phyloP scores from a whole-genome alignment of 1,284 basidiomycete species.

The Pascua sp. region DNA sequence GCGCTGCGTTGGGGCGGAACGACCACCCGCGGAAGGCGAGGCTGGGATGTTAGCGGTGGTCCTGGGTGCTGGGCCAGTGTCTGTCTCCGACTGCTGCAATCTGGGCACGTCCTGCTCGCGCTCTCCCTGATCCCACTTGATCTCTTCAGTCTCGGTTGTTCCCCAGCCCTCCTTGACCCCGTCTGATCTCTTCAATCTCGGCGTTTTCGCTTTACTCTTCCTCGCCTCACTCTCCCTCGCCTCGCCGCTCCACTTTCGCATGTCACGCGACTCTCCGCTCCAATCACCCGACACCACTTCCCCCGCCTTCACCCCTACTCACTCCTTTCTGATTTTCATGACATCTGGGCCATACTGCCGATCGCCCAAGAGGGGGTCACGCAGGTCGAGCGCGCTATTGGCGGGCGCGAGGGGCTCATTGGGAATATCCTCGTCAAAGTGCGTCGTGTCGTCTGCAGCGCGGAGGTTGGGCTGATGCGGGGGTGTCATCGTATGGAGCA shows the following conservation, averaged over 20 bases:
- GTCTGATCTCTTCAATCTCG: no score
- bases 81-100: no score
- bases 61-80: no score
- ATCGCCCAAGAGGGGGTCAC: conserved; percentile 81
- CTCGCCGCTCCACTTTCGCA: no score
- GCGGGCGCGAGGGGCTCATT: conserved; percentile 85
- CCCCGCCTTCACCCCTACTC: conserved; percentile 9
- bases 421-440: conserved; percentile 91
- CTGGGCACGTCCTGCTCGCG: no score
- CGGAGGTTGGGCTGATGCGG: conserved; percentile 82
- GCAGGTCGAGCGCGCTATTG: conserved; percentile 75
- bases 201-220: background rate
- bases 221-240: no score
- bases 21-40: no score
- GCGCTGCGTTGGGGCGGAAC: no score
- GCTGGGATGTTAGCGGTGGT: no score
- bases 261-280: background rate
- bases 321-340: conserved; percentile 81
- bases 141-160: no score
- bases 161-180: no score
- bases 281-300: background rate
- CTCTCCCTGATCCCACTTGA: no score
- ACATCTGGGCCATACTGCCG: conserved; percentile 78
- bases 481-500: conserved; percentile 69
- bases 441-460: conserved; percentile 75